Evolutionary conservation across 1,284 basidiomycete species (phyloP).

Genomic region (Meripilus lineatus): DNA sequence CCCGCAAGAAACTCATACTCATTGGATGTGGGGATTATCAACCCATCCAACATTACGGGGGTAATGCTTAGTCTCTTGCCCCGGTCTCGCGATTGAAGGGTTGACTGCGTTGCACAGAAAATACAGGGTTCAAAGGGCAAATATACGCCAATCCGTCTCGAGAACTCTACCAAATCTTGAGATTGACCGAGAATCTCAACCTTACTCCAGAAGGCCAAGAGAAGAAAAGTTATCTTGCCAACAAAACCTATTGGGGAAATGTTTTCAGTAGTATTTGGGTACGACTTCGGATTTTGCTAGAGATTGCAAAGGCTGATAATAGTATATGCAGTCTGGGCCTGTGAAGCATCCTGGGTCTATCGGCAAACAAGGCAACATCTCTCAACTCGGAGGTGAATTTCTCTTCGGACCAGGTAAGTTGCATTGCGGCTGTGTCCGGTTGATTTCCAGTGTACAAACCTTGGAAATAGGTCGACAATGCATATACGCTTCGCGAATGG

Average conservation of each 20-base stretch:
- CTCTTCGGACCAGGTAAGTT: constrained; percentile 48
- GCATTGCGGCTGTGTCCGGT: neutral
- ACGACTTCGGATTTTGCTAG: constrained; percentile 13
- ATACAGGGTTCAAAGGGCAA: constrained; percentile 40
- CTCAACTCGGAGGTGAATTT: constrained; percentile 61
- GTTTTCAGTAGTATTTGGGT: constrained; percentile 46
- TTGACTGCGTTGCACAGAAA: constrained; percentile 32
- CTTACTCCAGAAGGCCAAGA: constrained; percentile 40
- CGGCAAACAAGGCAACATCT: constrained; percentile 55
- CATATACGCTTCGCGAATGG: constrained; percentile 50
- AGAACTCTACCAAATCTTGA: constrained; percentile 45
- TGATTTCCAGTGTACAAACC: constrained; percentile 1
- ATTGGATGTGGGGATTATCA: constrained; percentile 63
- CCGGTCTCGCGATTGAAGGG: neutral
- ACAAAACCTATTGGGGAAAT: constrained; percentile 26
- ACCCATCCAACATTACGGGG: constrained; percentile 48
- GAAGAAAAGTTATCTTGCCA: constrained; percentile 42
- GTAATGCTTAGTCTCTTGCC: constrained; percentile 23
- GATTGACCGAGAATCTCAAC: constrained; percentile 43
- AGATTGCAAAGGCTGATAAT: neutral
- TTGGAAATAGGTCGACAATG: constrained; percentile 29
- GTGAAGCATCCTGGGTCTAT: constrained; percentile 42
- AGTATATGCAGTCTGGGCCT: constrained; percentile 35
- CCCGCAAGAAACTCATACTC: constrained; percentile 42
- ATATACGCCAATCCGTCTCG: constrained; percentile 60